Evolutionary conservation across 805 yeast species (phyloP).

Genomic region (Millerago galiae): DNA sequence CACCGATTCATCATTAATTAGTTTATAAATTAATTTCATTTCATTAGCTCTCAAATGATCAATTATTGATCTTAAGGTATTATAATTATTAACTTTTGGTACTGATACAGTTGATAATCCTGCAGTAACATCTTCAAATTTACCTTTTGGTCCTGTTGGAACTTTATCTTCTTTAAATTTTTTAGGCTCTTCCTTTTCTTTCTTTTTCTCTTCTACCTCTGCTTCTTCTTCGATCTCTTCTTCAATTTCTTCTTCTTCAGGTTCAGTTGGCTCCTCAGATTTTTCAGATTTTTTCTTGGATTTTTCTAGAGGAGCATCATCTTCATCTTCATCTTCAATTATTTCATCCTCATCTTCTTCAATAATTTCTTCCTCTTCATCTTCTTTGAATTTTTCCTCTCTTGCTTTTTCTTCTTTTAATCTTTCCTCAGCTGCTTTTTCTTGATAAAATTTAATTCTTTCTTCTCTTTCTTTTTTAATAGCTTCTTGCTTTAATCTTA

Average conservation of each 20-base stretch:
- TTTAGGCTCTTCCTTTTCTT: neutral
- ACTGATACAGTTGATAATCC: neutral
- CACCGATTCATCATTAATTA: neutral
- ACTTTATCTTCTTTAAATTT: neutral
- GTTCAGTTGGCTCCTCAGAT: slow-evolving; percentile 1
- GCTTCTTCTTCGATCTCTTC: neutral
- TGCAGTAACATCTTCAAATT: slow-evolving; percentile 7
- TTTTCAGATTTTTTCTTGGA: neutral
- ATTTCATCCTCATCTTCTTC: slow-evolving; percentile 21
- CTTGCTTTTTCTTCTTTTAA: neutral
- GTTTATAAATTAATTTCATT: neutral
- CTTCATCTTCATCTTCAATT: slow-evolving; percentile 8
- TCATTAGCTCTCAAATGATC: neutral
- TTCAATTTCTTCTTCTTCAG: neutral
- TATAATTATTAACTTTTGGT: neutral
- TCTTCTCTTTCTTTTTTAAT: slow-evolving; percentile 5
- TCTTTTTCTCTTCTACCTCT: neutral
- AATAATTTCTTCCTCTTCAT: slow-evolving; percentile 7
- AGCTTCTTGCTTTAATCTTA: slow-evolving; percentile 1
- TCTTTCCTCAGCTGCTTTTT: slow-evolving; percentile 16
- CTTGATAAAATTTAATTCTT: neutral
- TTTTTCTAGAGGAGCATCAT: neutral
- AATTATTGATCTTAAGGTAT: neutral
- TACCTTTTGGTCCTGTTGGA: slow-evolving; percentile 1
- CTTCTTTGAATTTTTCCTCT: neutral